A percentile compares a stretch with the other conserved stretches of the same genome.
These are phyloP conservation scores for Musa acuminata DNA, from an alignment of 176 grass and related monocot species.

Conservation along the genomic window DNA sequence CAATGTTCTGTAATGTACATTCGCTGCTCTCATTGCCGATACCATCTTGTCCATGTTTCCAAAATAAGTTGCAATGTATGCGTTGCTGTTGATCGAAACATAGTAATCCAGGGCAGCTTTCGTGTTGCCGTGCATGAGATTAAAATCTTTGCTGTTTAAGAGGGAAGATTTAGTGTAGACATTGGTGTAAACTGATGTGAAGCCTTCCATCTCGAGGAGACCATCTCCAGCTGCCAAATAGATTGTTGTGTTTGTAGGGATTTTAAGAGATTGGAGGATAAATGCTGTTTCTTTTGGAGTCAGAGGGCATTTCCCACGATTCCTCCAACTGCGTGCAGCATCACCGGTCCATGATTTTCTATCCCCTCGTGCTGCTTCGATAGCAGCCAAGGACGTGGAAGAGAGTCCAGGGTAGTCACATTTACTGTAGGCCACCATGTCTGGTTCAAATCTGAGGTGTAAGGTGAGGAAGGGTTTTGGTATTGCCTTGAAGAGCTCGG, in stretches of 20 bases:
- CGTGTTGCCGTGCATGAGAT: constrained; percentile 89
- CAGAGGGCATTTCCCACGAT: constrained; percentile 81
- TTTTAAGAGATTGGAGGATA: constrained; percentile 58
- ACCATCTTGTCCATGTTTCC: constrained; percentile 99
- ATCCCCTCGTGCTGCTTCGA: constrained; percentile 67
- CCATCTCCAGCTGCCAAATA: constrained; percentile 91
- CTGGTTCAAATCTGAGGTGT: constrained; percentile 92
- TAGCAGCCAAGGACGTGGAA: constrained; percentile 42
- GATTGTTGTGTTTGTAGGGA: constrained; percentile 57
- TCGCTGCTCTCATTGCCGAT: constrained; percentile 67
- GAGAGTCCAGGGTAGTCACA: constrained; percentile 63
- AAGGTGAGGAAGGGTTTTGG: constrained; percentile 90
- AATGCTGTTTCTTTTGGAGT: constrained; percentile 90
- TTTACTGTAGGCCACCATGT: constrained; percentile 82
- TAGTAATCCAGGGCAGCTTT: constrained; percentile 92
- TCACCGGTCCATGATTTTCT: constrained; percentile 59
- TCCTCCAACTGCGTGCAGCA: constrained; percentile 60
- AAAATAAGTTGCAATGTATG: constrained; percentile 79
- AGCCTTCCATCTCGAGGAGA: constrained; percentile 74
- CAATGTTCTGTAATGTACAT: constrained; percentile 61
- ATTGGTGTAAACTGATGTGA: constrained; percentile 64
- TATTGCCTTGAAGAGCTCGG: constrained; percentile 53
- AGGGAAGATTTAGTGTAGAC: constrained; percentile 70
- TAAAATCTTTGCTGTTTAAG: constrained; percentile 57
- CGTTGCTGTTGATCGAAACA: constrained; percentile 81